phyloP scores from a whole-genome alignment of 192 early-diverging fungal genomes.

The Mortierella alpina region DNA sequence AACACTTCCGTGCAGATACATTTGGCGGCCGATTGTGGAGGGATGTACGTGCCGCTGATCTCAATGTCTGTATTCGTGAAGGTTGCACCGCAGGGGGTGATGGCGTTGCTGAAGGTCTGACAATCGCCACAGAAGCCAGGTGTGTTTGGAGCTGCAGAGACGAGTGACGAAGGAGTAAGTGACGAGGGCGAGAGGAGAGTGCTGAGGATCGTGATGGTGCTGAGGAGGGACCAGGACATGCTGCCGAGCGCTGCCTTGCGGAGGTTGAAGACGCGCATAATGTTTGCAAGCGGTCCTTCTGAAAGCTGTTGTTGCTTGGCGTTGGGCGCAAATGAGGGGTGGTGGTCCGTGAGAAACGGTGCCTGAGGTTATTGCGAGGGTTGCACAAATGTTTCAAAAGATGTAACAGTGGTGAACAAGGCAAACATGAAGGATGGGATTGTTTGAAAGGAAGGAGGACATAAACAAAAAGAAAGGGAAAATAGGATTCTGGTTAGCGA shows the following conservation, averaged over 20 bases:
- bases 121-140: conserved; percentile 47
- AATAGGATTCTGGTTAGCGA: conserved; percentile 11
- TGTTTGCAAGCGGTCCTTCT: not conserved
- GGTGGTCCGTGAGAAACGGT: not conserved
- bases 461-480: not conserved
- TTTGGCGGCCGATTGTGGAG: conserved; percentile 15
- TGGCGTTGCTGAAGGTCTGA: conserved; percentile 29
- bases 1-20: conserved; percentile 32
- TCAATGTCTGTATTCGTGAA: conserved; percentile 18
- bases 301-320: not conserved
- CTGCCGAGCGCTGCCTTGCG: not conserved
- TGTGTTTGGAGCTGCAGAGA: conserved; percentile 2
- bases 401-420: not conserved
- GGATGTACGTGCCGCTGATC: conserved; percentile 24
- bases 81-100: conserved; percentile 25
- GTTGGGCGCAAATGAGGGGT: not conserved
- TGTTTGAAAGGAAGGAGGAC: not conserved
- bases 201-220: not conserved
- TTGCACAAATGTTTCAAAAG: not conserved
- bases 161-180: not conserved
- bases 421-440: not conserved
- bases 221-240: conserved; percentile 9
- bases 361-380: not conserved
- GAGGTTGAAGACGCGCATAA: not conserved
- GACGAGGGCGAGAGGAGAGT: conserved; percentile 11